Base-by-base conservation (phyloP, 1,284 basidiomycete species). In the Macrocybe sp. region DNA sequence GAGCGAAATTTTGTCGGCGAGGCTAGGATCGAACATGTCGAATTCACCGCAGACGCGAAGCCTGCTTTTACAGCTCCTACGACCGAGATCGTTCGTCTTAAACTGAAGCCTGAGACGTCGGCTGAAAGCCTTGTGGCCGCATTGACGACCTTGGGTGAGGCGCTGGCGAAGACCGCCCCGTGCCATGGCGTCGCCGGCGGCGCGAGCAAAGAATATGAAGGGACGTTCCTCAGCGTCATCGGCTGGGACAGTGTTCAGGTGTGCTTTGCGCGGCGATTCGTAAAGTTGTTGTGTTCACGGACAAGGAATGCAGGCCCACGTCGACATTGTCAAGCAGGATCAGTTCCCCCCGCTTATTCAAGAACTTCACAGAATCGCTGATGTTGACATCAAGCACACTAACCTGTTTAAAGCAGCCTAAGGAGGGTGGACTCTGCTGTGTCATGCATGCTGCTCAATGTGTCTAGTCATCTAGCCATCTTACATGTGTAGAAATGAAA, bases 181-280 rank as follows among this genome's bases (percentile, higher is more conserved):
- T 33, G 10, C 12, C 38, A n/a, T 28, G n/a, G 30, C 8, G 14
- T 46, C 28, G 33, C 32, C 4, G 41, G 37, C 28, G 48, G 48
- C 31, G 44, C 41, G 10, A 41, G 37, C 35, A 28, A 39, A 4
- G 48, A 49, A 35, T 33, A 49, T 4, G 35, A 45, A 14, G 48
- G 39, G 29, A 49, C 39, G 0, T 39, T 41, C 34, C 30, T 49
- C 8, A 12, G 30, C 7, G 22, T 41, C 7, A 39, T 49, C 34
- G 44, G 48, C 36, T 49, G 48, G 48, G 6, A 29, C 6, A 37
- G 16, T 22, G 28, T 49, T 32, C 31, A 45, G n/a, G 48, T 45
- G 22, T 6, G 41, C 8, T 31, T 6, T 31, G 22, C 22, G 5
- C 5, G 12, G 31, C 30, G 6, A 41, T 11, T 14, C 22, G 11